phyloP scores from a whole-genome alignment of 441 rosid genomes.

The Manihot esculenta region DNA sequence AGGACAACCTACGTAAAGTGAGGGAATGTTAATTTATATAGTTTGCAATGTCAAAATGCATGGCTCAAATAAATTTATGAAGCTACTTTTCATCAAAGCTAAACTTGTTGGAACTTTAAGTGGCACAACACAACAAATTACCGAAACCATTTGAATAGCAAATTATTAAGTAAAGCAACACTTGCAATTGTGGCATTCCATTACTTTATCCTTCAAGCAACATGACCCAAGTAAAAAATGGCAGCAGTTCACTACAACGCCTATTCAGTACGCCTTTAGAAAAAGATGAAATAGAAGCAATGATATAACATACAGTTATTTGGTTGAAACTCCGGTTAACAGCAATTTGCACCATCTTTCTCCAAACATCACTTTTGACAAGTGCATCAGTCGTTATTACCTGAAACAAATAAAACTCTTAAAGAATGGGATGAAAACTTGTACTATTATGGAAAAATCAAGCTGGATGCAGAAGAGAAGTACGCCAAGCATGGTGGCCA shows the following conservation, averaged over 20 bases:
- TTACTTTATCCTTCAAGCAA: not conserved
- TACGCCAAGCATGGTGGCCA: conserved; percentile 99
- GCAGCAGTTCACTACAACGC: not conserved
- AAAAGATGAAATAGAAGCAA: conserved; percentile 13
- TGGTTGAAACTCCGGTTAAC: conserved; percentile 97
- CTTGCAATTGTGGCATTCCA: not conserved
- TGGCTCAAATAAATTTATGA: not conserved
- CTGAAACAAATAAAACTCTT: conserved; percentile 41
- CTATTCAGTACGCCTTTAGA: too few species aligned
- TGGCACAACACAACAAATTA: not conserved
- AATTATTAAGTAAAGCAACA: not conserved
- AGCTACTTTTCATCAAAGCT: not conserved
- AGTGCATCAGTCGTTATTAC: conserved; percentile 88
- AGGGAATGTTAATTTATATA: too few species aligned
- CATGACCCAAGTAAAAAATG: not conserved
- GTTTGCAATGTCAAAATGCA: not conserved
- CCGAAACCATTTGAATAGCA: not conserved
- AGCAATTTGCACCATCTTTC: conserved; percentile 81
- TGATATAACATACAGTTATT: conserved; percentile 64
- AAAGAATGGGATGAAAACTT: conserved; percentile 13
- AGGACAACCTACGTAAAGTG: too few species aligned
- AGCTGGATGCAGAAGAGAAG: conserved; percentile 28
- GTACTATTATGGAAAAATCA: conserved; percentile 7
- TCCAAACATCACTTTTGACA: conserved; percentile 84
- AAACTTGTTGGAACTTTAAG: not conserved